Evolutionary conservation across 345 rosid species (phyloP), one percentile per base, ranked within the genome.

Genomic region (Pelargonium nanum): DNA sequence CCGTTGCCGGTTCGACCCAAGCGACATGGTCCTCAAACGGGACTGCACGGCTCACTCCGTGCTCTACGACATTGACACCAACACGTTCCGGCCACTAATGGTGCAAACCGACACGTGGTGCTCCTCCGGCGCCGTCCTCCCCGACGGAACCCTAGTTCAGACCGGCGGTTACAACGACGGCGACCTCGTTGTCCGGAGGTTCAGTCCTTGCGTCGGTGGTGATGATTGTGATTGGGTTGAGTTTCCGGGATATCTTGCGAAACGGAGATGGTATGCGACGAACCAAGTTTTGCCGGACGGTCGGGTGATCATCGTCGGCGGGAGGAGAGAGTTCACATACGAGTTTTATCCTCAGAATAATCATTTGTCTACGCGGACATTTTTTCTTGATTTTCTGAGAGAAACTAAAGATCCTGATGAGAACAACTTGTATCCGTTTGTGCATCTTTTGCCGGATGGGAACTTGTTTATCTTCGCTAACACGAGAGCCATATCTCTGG

Each of bases 11-110:
- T 51, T n/a, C n/a, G 84, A 80, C 64, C 34, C 63, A 13, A 1
- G 58, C 9, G 90, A 83, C 60, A 52, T n/a, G 0, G 75, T 34
- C 22, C 77, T 83, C 12, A 50, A 22, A 52, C 55, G 64, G 0
- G 95, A 91, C 59, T 92, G 98, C 80, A 82, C 89, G 0, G 98
- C 96, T 2, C 98, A 92, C 61, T 86, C 95, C 6, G 55, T 89
- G n/a, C 71, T 87, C 25, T 92, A 85, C 45, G 91, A 92, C 56
- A 59, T 80, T 50, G 20, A 45, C 53, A 75, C 83, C 22, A 82
- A 87, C 65, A 61, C 74, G 0, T 81, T 66, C 54, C 90, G 86
- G 0, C 89, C 98, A 12, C 76, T 92, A 0, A 78, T 65, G 71
- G 77, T 89, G 44, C 80, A 61, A 10, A 86, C 81, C 10, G 96